Percentiles rank a stretch among this genome's conserved stretches.
These are phyloP conservation scores for Pythium periplocum DNA, from an alignment of 352 stramenopile species.

Conservation along the genomic window DNA sequence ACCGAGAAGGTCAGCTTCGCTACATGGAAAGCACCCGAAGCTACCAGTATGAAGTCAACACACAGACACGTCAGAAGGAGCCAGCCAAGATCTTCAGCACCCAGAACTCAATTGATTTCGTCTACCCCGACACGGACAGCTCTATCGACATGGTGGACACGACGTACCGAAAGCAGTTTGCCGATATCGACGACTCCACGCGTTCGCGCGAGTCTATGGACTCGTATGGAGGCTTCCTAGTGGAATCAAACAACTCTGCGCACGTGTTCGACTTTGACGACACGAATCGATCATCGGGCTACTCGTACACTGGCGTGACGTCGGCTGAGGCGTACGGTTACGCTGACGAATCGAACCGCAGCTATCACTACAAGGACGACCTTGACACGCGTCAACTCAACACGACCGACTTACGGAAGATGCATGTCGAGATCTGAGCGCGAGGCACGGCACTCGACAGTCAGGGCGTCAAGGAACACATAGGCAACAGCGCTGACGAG, in stretches of 20 bases:
- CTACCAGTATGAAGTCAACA: constrained; percentile 16
- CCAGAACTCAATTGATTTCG: constrained; percentile 31
- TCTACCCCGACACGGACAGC: constrained; percentile 23
- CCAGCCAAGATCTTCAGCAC: constrained; percentile 21
- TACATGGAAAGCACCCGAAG: constrained; percentile 20
- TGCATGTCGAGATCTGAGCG: constrained; percentile 19
- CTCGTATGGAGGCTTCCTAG: constrained; percentile 12
- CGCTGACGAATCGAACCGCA: constrained; percentile 7
- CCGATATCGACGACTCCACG: background rate
- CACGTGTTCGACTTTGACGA: constrained; percentile 3
- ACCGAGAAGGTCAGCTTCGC: constrained; percentile 16
- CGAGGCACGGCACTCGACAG: background rate
- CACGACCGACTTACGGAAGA: constrained; percentile 8
- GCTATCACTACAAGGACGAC: background rate
- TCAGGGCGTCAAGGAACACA: too few species aligned
- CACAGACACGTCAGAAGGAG: background rate
- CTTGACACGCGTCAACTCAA: constrained; percentile 5
- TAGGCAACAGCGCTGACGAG: background rate
- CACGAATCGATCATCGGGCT: background rate
- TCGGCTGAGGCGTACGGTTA: constrained; percentile 6
- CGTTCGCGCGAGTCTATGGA: constrained; percentile 8
- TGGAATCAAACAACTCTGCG: background rate
- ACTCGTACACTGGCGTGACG: constrained; percentile 2
- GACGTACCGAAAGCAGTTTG: background rate
- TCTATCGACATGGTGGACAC: constrained; percentile 18